Conservation (phyloP, 345 rosid species). For the Excoecaria cochinchinensis region DNA sequence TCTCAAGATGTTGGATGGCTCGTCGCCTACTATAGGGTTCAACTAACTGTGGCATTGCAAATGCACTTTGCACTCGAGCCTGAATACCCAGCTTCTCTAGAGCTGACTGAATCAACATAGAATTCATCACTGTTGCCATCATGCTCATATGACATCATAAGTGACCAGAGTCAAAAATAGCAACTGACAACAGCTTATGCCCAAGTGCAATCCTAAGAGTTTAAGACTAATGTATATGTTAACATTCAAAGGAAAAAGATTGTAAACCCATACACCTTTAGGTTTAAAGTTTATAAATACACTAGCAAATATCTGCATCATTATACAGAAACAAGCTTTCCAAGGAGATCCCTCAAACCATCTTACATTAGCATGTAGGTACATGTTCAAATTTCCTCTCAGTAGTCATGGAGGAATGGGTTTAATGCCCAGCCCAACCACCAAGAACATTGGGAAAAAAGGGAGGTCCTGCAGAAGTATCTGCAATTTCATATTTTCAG, state of each 20-base stretch:
- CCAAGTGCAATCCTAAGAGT: not conserved
- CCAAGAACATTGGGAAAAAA: too few species aligned
- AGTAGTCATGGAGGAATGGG: too few species aligned
- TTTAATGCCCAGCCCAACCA: too few species aligned
- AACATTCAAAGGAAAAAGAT: not conserved
- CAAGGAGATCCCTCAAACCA: too few species aligned
- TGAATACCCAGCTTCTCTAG: constrained; percentile 77
- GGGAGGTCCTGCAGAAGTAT: too few species aligned
- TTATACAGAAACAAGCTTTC: too few species aligned
- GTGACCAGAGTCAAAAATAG: constrained; percentile 15
- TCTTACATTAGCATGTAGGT: too few species aligned
- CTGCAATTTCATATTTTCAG: too few species aligned
- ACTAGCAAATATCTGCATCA: too few species aligned
- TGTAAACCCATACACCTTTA: not conserved
- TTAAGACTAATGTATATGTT: not conserved
- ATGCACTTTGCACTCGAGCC: constrained; percentile 73
- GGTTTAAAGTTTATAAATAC: not conserved
- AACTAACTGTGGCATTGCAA: constrained; percentile 66
- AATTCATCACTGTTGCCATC: constrained; percentile 96
- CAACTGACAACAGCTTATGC: not conserved
- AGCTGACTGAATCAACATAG: constrained; percentile 77
- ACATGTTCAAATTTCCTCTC: too few species aligned
- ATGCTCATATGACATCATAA: constrained; percentile 46
- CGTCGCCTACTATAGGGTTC: constrained; percentile 79
- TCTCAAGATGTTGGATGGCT: constrained; percentile 83